Evolutionary conservation across 352 stramenopile genomes (phyloP).

Genomic region (Globisporangium heterothallicum): DNA sequence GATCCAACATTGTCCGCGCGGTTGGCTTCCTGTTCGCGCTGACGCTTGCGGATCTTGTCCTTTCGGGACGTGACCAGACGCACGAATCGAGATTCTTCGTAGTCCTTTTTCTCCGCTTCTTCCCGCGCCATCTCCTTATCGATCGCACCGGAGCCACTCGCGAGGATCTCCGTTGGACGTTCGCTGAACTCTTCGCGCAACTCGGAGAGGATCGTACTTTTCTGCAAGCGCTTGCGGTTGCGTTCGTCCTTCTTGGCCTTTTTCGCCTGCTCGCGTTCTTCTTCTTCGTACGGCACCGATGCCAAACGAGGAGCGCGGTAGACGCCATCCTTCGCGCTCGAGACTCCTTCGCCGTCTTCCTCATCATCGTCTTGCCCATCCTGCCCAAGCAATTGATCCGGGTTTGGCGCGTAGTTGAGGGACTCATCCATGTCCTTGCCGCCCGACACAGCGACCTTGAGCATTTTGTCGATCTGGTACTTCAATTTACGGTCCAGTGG

Average conservation of each 20-base stretch:
- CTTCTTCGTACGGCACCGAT: slow-evolving; percentile 80
- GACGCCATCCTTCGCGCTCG: slow-evolving; percentile 49
- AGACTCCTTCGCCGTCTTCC: slow-evolving; percentile 23
- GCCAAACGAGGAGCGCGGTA: slow-evolving; percentile 75
- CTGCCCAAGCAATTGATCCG: slow-evolving; percentile 55
- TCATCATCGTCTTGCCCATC: slow-evolving; percentile 48
- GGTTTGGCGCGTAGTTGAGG: slow-evolving; percentile 77
- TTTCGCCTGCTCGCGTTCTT: slow-evolving; percentile 72
- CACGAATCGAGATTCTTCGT: slow-evolving; percentile 83
- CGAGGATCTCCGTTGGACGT: slow-evolving; percentile 60
- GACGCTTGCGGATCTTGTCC: slow-evolving; percentile 84
- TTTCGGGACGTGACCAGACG: slow-evolving; percentile 82
- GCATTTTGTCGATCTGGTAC: slow-evolving; percentile 89
- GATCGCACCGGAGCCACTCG: slow-evolving; percentile 50
- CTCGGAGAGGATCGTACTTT: slow-evolving; percentile 80
- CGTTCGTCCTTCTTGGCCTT: slow-evolving; percentile 77
- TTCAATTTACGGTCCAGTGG: slow-evolving; percentile 85
- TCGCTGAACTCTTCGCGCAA: slow-evolving; percentile 85
- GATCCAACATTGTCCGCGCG: slow-evolving; percentile 64
- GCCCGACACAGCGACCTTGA: slow-evolving; percentile 77
- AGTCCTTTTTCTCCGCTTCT: slow-evolving; percentile 79
- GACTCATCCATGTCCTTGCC: slow-evolving; percentile 71
- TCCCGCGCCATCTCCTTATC: slow-evolving; percentile 83
- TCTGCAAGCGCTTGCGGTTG: slow-evolving; percentile 77
- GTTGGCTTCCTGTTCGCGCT: slow-evolving; percentile 75